Percentiles rank a stretch among this genome's conserved stretches.
phyloP scores from a whole-genome alignment of 352 stramenopile species.

The Globisporangium barbulae region DNA sequence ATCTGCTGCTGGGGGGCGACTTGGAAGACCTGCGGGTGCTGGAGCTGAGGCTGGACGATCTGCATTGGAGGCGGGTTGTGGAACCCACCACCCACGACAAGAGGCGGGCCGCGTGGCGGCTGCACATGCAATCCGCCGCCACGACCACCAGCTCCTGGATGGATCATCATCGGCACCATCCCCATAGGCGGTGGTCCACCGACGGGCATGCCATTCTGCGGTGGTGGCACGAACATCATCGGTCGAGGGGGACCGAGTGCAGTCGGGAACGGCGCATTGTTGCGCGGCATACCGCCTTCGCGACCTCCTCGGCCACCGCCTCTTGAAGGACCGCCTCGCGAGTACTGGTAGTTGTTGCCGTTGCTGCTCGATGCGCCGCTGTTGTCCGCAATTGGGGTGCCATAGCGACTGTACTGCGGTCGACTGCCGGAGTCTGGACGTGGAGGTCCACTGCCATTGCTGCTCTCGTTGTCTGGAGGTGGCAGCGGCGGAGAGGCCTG shows the following conservation, averaged over 20 bases:
- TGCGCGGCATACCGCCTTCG: neutral
- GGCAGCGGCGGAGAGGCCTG: slow-evolving; percentile 3
- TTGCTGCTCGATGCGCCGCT: neutral
- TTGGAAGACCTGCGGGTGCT: neutral
- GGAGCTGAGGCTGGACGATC: neutral
- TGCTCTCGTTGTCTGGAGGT: slow-evolving; percentile 2
- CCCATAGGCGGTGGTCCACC: slow-evolving; percentile 3
- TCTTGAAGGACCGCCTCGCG: neutral
- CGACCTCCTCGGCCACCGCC: slow-evolving; percentile 3
- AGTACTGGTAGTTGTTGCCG: neutral
- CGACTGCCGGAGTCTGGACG: slow-evolving; percentile 6
- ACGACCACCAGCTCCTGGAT: slow-evolving; percentile 2
- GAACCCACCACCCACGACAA: neutral
- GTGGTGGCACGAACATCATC: neutral
- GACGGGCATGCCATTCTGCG: neutral
- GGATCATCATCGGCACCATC: slow-evolving; percentile 8
- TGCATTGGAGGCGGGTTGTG: neutral
- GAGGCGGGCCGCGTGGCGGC: neutral
- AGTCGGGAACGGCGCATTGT: neutral
- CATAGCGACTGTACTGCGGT: slow-evolving; percentile 14
- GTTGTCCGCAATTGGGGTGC: neutral
- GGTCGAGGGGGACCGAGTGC: neutral
- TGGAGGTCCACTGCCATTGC: neutral
- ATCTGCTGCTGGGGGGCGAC: slow-evolving; percentile 1
- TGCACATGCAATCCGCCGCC: slow-evolving; percentile 3